Conservation (phyloP, 2,329 filamentous ascomycete genomes). For the Rachicladosporium sp. region DNA sequence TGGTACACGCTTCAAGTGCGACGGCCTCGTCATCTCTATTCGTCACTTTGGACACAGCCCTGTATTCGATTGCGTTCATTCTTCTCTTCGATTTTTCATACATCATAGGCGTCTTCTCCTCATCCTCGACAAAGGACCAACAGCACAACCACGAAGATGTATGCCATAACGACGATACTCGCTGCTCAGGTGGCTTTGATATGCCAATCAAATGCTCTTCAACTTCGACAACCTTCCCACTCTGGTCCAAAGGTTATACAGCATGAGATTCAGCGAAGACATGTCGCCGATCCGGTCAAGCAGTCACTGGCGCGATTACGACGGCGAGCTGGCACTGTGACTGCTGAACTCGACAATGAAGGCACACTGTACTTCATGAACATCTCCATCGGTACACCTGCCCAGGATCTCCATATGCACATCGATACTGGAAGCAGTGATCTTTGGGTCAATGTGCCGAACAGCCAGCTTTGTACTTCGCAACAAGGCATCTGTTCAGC, state of each 20-base stretch:
- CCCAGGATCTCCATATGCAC: slow-evolving; percentile 42
- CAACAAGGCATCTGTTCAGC: slow-evolving; percentile 39
- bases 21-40: too few species aligned
- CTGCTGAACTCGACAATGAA: slow-evolving; percentile 42
- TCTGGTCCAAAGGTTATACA: slow-evolving; percentile 34
- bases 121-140: too few species aligned
- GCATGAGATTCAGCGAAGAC: slow-evolving; percentile 39
- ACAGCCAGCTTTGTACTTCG: slow-evolving; percentile 46
- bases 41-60: too few species aligned
- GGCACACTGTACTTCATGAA: slow-evolving; percentile 50
- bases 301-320: slow-evolving; percentile 36
- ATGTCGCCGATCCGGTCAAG: slow-evolving; percentile 32
- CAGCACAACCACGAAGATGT: too few species aligned
- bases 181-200: too few species aligned
- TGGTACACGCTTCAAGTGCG: too few species aligned
- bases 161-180: too few species aligned
- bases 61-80: too few species aligned
- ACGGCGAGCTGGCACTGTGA: slow-evolving; percentile 27
- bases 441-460: slow-evolving; percentile 53
- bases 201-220: slow-evolving; percentile 13
- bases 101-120: too few species aligned
- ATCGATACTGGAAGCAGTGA: slow-evolving; percentile 53
- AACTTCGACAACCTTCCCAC: slow-evolving; percentile 16
- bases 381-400: slow-evolving; percentile 44
- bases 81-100: too few species aligned